Conservation (phyloP, 148 eudicot species). For the Drosera capensis region DNA sequence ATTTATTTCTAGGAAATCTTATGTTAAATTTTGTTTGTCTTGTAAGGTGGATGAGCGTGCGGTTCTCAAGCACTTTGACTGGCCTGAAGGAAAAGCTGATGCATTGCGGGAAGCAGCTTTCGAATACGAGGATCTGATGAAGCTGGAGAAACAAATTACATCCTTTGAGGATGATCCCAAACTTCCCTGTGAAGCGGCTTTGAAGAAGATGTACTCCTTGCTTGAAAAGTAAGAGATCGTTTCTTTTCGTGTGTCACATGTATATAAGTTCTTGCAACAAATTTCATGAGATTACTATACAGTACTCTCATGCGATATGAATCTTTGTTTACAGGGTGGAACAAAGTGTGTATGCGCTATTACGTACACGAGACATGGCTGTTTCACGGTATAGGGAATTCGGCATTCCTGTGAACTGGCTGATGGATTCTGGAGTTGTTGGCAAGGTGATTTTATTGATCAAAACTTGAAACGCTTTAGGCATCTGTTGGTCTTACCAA, state of each 20-base stretch:
- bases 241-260: background rate
- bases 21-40: conserved; percentile 2
- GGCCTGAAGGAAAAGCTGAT: conserved; percentile 99
- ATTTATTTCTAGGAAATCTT: background rate
- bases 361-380: conserved; percentile 96
- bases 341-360: conserved; percentile 79
- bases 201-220: conserved; percentile 89
- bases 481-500: too few species aligned
- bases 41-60: conserved; percentile 90
- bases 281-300: too few species aligned
- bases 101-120: conserved; percentile 92
- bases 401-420: conserved; percentile 86
- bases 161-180: conserved; percentile 69
- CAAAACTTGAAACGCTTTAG: background rate
- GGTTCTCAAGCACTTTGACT: conserved; percentile 95
- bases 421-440: conserved; percentile 73
- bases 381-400: conserved; percentile 79
- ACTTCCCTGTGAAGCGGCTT: conserved; percentile 66
- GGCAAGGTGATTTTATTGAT: conserved; percentile 54
- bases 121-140: conserved; percentile 82
- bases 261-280: too few species aligned
- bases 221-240: conserved; percentile 71
- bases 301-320: background rate
- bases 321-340: conserved; percentile 44
- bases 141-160: conserved; percentile 62